Conservation (phyloP, 768 basidiomycete species). For the Boletus tylopilopsis region DNA sequence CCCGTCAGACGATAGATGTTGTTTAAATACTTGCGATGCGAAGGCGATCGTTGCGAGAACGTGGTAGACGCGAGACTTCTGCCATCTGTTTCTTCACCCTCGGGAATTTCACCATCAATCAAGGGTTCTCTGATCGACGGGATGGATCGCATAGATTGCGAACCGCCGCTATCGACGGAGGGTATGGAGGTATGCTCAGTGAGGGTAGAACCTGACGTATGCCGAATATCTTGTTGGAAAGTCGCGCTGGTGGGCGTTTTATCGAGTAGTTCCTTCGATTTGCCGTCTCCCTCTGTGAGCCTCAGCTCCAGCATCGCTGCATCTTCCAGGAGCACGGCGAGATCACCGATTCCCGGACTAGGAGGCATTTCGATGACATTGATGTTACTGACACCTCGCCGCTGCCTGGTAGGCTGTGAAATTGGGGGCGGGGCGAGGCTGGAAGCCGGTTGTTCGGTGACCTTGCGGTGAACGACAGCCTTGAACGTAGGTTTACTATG, state of each 20-base stretch:
- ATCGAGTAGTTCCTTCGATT: constrained; percentile 6
- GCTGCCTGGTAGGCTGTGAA: constrained; percentile 28
- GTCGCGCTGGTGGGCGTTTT: constrained; percentile 26
- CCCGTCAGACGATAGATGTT: constrained; percentile 44
- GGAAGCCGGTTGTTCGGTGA: constrained; percentile 34
- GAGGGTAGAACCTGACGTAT: constrained; percentile 20
- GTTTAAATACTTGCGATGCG: constrained; percentile 44
- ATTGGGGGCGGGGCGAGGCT: constrained; percentile 20
- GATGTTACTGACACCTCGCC: constrained; percentile 20
- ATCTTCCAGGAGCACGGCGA: constrained; percentile 52
- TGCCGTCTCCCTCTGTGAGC: constrained; percentile 43
- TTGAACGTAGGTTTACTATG: constrained; percentile 37
- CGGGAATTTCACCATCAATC: constrained; percentile 19
- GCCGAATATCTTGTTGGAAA: constrained; percentile 21
- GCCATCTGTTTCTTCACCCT: constrained; percentile 28
- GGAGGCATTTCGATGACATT: constrained; percentile 33
- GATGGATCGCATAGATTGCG: constrained; percentile 25
- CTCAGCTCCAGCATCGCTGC: constrained; percentile 56
- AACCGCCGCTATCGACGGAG: constrained; percentile 21
- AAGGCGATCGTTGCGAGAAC: constrained; percentile 49
- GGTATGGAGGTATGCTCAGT: constrained; percentile 14
- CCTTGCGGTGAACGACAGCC: constrained; percentile 57
- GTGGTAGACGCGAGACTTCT: constrained; percentile 35
- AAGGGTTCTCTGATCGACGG: constrained; percentile 29
- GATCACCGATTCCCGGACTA: constrained; percentile 50